Percentiles rank a stretch among this genome's conserved stretches.
Evolutionary conservation across 495 filamentous ascomycete species (phyloP).

Genomic region (Choiromyces venosus): DNA sequence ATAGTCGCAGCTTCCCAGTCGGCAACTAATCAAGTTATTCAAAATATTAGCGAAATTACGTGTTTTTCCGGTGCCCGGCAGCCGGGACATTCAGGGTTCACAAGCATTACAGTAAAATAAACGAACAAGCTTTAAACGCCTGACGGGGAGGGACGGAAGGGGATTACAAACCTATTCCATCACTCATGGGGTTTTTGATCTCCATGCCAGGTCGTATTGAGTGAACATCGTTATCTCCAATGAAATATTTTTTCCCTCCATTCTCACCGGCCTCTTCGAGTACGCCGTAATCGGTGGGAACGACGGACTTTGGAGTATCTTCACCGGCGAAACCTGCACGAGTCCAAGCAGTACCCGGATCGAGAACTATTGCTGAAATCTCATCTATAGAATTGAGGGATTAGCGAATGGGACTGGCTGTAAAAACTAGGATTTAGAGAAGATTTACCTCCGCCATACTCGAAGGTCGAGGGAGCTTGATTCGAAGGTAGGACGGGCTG

Average conservation of each 20-base stretch:
- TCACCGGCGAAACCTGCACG: slow-evolving; percentile 97
- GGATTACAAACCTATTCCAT: slow-evolving; percentile 54
- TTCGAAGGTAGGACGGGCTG: slow-evolving; percentile 34
- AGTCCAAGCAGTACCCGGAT: slow-evolving; percentile 81
- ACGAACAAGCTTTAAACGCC: not conserved
- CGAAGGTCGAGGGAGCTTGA: slow-evolving; percentile 39
- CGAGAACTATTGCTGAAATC: slow-evolving; percentile 91
- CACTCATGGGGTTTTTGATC: slow-evolving; percentile 83
- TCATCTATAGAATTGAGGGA: slow-evolving; percentile 60
- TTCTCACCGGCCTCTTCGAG: slow-evolving; percentile 53
- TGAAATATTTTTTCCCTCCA: slow-evolving; percentile 58
- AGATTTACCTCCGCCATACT: slow-evolving; percentile 39
- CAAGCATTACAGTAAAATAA: not conserved
- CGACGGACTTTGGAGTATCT: slow-evolving; percentile 88
- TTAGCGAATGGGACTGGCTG: slow-evolving; percentile 3
- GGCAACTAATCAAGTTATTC: slow-evolving; percentile 54
- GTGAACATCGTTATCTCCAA: slow-evolving; percentile 81
- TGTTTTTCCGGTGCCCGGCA: not conserved
- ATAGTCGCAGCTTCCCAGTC: slow-evolving; percentile 91
- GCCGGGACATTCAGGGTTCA: not conserved
- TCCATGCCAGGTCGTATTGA: slow-evolving; percentile 68
- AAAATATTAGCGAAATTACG: not conserved
- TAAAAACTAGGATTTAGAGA: not conserved
- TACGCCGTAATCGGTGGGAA: slow-evolving; percentile 75
- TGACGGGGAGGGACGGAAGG: not conserved